Conservation (phyloP, 805 yeast genomes). For the Saturnispora sanitii region DNA sequence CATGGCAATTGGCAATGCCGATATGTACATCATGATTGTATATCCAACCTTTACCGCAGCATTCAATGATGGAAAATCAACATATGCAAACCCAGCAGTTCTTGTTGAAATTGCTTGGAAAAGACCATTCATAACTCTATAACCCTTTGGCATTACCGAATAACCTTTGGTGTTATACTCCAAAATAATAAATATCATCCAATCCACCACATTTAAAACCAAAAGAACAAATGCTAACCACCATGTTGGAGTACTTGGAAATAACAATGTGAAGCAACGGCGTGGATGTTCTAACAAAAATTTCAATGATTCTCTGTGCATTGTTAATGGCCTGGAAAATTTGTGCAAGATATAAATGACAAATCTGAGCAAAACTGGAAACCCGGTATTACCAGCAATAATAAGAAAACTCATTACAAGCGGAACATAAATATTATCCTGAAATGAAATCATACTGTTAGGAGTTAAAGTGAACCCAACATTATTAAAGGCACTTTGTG, state of each 20-base stretch:
- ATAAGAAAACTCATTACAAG: slow-evolving; percentile 59
- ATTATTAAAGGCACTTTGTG: slow-evolving; percentile 75
- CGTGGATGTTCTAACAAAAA: slow-evolving; percentile 92
- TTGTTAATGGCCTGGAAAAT: slow-evolving; percentile 53
- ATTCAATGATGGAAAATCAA: slow-evolving; percentile 60
- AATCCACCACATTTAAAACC: slow-evolving; percentile 63
- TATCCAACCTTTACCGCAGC: slow-evolving; percentile 92
- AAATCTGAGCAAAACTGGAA: slow-evolving; percentile 75
- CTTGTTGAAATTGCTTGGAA: slow-evolving; percentile 89
- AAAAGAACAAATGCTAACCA: slow-evolving; percentile 76
- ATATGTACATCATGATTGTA: slow-evolving; percentile 95
- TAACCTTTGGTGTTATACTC: slow-evolving; percentile 52
- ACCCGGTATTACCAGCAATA: slow-evolving; percentile 89
- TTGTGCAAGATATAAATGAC: slow-evolving; percentile 74
- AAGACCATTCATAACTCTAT: slow-evolving; percentile 68
- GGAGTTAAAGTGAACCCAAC: slow-evolving; percentile 77
- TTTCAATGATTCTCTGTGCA: slow-evolving; percentile 64
- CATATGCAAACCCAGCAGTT: slow-evolving; percentile 83
- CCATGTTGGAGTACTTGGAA: slow-evolving; percentile 93
- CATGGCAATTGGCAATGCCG: slow-evolving; percentile 92
- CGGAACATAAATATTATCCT: slow-evolving; percentile 53
- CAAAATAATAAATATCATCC: slow-evolving; percentile 68
- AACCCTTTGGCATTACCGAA: slow-evolving; percentile 50
- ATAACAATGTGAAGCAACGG: slow-evolving; percentile 86
- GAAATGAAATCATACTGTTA: slow-evolving; percentile 65